Conservation (phyloP, 257 asterid species). For the Thymus quinquecostatus region DNA sequence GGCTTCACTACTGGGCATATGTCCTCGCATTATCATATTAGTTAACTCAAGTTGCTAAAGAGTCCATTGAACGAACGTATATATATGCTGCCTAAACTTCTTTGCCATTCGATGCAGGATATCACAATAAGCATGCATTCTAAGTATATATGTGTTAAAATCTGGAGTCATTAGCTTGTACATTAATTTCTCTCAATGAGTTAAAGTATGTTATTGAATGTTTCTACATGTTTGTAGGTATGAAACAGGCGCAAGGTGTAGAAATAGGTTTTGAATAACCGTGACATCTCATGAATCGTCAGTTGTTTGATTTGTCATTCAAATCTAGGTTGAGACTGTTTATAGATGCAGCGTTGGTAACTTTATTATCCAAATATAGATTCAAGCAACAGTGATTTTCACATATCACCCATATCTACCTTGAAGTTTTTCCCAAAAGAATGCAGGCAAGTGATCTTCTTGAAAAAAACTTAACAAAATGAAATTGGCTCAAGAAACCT, state of each 20-base stretch:
- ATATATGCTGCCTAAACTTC: too few species aligned
- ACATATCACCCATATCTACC: constrained; percentile 1
- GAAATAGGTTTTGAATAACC: constrained; percentile 13
- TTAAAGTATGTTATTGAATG: neutral
- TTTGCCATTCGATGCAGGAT: too few species aligned
- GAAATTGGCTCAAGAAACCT: constrained; percentile 51
- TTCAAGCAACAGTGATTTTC: constrained; percentile 14
- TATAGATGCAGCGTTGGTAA: constrained; percentile 2
- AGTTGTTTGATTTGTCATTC: constrained; percentile 7
- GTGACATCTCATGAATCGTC: neutral
- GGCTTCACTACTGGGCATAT: too few species aligned
- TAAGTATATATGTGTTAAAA: constrained; percentile 12
- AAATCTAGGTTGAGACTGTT: constrained; percentile 10
- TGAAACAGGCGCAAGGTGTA: constrained; percentile 10
- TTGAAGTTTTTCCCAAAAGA: constrained; percentile 5
- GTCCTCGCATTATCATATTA: too few species aligned
- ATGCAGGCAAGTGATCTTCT: constrained; percentile 22
- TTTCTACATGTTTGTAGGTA: constrained; percentile 4
- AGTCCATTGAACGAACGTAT: too few species aligned
- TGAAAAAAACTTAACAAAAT: neutral
- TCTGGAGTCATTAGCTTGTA: neutral
- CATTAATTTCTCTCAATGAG: neutral
- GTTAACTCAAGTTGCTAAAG: too few species aligned
- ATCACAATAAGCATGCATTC: constrained; percentile 4
- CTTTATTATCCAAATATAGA: constrained; percentile 5